Evolutionary conservation across 495 filamentous ascomycete species (phyloP), one percentile per base, ranked within the genome.

Genomic region (Friedmanniomyces simplex): DNA sequence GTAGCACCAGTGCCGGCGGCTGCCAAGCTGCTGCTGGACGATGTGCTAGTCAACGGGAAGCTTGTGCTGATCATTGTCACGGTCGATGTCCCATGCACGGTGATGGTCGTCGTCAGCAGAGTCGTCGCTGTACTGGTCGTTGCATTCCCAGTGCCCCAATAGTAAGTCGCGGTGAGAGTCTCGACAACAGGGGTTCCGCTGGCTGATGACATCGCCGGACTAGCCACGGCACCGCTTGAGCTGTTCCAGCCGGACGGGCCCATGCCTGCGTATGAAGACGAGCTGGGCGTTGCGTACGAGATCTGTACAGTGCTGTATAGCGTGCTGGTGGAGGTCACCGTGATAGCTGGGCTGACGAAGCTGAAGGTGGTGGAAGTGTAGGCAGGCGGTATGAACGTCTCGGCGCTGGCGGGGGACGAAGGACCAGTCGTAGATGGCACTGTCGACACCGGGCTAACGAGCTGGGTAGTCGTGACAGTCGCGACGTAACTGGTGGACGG

Each of bases 251-350:
- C 58, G 4, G 16, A n/a, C 2, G 43, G 22, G 14, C 52, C 56
- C 6, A 52, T 25, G n/a, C 60, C 60, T 7, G 43, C 24, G 22
- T 43, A 50, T 12, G 59, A 57, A 5, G 41, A 20, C 16, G 28
- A 53, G 34, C 22, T 53, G 21, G 55, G 28, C 3, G 10, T 32
- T 13, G 51, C 56, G 37, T 58, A 43, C 11, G 54, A 37, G 13
- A 62, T 8, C 54, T 32, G 48, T 12, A 54, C 20, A 12, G 60
- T 63, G 10, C n/a, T 54, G 41, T 59, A 63, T 13, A 26, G 20
- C 8, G 56, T 59, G 55, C 60, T 63, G 12, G 59, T 62, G 13
- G 59, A 62, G 6, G 60, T 63, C 24, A 43, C 45, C 22, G 60
- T 63, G 10, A 55, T 6, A 16, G 32, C 43, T 2, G 60, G 46